A percentile compares a stretch with the other conserved stretches of the same genome.
Conservation (phyloP, 1,284 basidiomycete genomes). For the Cutaneotrichosporon curvatum region DNA sequence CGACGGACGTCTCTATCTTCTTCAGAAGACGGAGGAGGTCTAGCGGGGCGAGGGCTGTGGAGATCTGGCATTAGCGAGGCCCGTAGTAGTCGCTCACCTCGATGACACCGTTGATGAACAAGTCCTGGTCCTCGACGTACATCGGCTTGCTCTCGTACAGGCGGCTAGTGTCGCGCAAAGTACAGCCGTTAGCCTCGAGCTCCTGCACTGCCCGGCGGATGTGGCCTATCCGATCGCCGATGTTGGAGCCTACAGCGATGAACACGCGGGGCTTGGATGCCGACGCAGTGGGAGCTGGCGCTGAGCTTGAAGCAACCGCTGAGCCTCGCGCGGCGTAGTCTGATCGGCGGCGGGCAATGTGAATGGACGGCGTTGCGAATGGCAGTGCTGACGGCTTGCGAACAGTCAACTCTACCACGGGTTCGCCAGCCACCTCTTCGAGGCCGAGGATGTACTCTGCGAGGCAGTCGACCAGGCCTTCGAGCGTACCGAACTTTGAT, state of each 20-base stretch:
- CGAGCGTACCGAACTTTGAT: constrained; percentile 63
- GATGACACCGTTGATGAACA: constrained; percentile 85
- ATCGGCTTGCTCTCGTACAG: constrained; percentile 91
- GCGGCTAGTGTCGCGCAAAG: constrained; percentile 73
- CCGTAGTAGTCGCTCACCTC: constrained; percentile 51
- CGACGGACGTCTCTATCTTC: constrained; percentile 64
- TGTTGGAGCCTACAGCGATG: constrained; percentile 81
- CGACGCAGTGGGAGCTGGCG: background rate
- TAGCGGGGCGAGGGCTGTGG: constrained; percentile 62
- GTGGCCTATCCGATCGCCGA: constrained; percentile 80
- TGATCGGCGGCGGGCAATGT: constrained; percentile 50
- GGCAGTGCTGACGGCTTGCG: constrained; percentile 71
- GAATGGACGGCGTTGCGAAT: constrained; percentile 61
- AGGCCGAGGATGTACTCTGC: constrained; percentile 47
- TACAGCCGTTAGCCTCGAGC: constrained; percentile 33
- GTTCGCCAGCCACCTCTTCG: constrained; percentile 18
- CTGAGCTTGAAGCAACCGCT: background rate
- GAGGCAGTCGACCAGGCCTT: constrained; percentile 61
- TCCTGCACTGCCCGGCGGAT: constrained; percentile 63
- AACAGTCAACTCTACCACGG: constrained; percentile 52
- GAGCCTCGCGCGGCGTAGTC: background rate
- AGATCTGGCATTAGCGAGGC: constrained; percentile 16
- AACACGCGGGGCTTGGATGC: constrained; percentile 47
- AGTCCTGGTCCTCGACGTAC: constrained; percentile 87
- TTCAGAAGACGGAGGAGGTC: constrained; percentile 65